Evolutionary conservation across 2,329 filamentous ascomycete genomes (phyloP).

Genomic region (Phyllosticta ampelicida): DNA sequence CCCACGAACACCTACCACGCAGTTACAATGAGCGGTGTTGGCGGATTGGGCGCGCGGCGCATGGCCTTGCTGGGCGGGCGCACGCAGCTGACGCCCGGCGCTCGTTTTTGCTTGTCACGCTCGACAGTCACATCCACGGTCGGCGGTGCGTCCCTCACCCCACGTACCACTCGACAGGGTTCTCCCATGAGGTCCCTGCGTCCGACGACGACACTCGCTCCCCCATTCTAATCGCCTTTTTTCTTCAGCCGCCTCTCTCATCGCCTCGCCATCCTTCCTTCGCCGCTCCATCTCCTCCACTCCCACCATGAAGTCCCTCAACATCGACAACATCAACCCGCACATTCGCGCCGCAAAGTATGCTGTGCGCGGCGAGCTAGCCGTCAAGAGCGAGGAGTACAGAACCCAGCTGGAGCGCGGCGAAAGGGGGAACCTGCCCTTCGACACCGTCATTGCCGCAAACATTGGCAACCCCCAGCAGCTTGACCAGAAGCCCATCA

Average conservation of each 20-base stretch:
- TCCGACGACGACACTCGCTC: background rate
- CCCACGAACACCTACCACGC: background rate
- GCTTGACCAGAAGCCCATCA: constrained; percentile 97
- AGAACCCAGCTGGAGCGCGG: constrained; percentile 56
- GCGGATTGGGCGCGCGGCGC: background rate
- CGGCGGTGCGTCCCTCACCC: background rate
- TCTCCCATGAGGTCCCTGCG: background rate
- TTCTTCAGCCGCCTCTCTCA: background rate
- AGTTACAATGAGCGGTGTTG: background rate
- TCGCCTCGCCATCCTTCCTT: constrained; percentile 1
- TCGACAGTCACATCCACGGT: background rate
- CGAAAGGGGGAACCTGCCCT: constrained; percentile 60
- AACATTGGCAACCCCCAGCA: constrained; percentile 99
- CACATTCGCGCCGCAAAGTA: constrained; percentile 83
- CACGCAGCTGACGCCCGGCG: background rate
- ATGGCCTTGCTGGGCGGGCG: background rate
- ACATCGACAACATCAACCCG: constrained; percentile 82
- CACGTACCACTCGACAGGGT: background rate
- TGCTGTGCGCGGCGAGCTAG: constrained; percentile 91
- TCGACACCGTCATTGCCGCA: constrained; percentile 83
- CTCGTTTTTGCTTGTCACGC: background rate
- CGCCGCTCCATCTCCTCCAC: constrained; percentile 5
- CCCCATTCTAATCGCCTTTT: background rate
- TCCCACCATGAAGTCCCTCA: constrained; percentile 37
- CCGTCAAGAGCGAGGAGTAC: constrained; percentile 86